Evolutionary conservation across 352 stramenopile genomes (phyloP).

Genomic region (Phytopythium chamaehyphon): DNA sequence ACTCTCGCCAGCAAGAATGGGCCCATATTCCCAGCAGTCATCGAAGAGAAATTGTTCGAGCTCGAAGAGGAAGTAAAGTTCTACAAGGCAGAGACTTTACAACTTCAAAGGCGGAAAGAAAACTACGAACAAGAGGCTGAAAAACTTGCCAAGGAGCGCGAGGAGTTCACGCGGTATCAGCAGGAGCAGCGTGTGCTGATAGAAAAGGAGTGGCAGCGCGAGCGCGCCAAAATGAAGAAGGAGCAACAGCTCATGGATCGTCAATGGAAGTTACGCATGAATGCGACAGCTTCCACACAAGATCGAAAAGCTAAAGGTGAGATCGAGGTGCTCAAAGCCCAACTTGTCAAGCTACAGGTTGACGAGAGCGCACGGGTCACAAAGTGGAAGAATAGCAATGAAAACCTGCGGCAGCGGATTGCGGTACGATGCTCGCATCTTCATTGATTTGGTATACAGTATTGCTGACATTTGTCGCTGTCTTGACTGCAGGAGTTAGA

Average conservation of each 20-base stretch:
- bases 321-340: constrained; percentile 72
- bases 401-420: constrained; percentile 64
- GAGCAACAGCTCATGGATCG: constrained; percentile 62
- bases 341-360: constrained; percentile 79
- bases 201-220: constrained; percentile 62
- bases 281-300: constrained; percentile 40
- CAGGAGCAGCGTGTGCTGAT: constrained; percentile 51
- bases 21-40: constrained; percentile 46
- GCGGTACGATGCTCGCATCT: constrained; percentile 42
- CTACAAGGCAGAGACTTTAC: constrained; percentile 79
- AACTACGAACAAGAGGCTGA: constrained; percentile 60
- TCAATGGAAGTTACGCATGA: constrained; percentile 71
- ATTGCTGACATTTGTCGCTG: too few relatives aligned
- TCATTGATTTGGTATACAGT: too few relatives aligned
- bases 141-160: constrained; percentile 45
- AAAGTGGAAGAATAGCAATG: constrained; percentile 67
- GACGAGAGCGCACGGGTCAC: constrained; percentile 47
- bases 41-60: constrained; percentile 81
- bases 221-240: constrained; percentile 72
- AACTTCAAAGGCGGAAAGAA: constrained; percentile 69
- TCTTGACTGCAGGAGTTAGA: constrained; percentile 64
- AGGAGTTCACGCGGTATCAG: constrained; percentile 45
- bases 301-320: constrained; percentile 62
- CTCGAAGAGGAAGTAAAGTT: constrained; percentile 84
- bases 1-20: constrained; percentile 3